Evolutionary conservation across 1,139 yeast species (phyloP).

Genomic region (Yamadazyma taylorii): DNA sequence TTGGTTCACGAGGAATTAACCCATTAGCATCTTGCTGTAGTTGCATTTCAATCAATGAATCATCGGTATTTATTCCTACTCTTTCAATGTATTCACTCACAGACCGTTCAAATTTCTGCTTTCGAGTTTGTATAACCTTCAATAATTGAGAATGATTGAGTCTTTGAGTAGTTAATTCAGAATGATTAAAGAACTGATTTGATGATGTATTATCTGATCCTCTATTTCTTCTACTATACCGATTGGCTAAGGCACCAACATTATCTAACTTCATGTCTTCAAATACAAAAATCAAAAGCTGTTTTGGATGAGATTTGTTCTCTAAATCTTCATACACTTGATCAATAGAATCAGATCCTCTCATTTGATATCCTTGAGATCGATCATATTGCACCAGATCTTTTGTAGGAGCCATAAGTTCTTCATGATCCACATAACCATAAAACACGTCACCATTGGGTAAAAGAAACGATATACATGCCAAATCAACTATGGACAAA

Average conservation of each 20-base stretch:
- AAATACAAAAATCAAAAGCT: slow-evolving; percentile 73
- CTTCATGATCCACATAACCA: slow-evolving; percentile 75
- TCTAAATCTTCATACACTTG: slow-evolving; percentile 29
- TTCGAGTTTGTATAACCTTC: slow-evolving; percentile 60
- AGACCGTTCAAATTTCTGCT: slow-evolving; percentile 48
- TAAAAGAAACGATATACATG: slow-evolving; percentile 59
- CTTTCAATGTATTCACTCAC: slow-evolving; percentile 38
- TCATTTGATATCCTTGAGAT: slow-evolving; percentile 41
- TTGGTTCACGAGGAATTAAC: slow-evolving; percentile 48
- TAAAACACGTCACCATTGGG: slow-evolving; percentile 67
- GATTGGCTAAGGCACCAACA: slow-evolving; percentile 31
- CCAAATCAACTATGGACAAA: slow-evolving; percentile 52
- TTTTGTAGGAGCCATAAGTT: slow-evolving; percentile 40
- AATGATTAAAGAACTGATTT: slow-evolving; percentile 13
- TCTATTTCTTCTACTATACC: slow-evolving; percentile 19
- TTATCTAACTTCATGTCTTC: slow-evolving; percentile 60
- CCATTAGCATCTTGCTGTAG: slow-evolving; percentile 31
- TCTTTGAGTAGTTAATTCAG: slow-evolving; percentile 14
- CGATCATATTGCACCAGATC: slow-evolving; percentile 35
- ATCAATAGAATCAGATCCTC: slow-evolving; percentile 29
- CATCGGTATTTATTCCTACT: slow-evolving; percentile 9
- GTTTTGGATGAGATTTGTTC: slow-evolving; percentile 29
- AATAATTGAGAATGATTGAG: slow-evolving; percentile 41
- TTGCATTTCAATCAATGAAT: slow-evolving; percentile 14
- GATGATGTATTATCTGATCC: slow-evolving; percentile 10